Evolutionary conservation across 805 yeast species (phyloP), one percentile per base, ranked within the genome.

Genomic region (Zygotorulaspora chibaensis): DNA sequence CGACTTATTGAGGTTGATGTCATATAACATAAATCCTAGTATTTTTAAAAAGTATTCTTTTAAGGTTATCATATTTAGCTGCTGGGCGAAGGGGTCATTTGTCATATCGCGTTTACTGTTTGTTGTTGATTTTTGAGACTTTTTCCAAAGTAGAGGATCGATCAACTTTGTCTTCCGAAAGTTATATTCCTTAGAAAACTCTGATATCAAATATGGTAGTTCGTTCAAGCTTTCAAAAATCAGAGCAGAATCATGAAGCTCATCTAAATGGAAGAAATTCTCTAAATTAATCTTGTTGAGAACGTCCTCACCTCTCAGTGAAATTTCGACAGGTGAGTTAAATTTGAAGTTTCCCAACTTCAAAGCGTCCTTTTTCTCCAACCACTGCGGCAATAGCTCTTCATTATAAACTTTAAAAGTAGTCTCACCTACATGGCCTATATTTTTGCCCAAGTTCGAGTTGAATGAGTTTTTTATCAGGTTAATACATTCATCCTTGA

Each of bases 311-410:
- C 79, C 80, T 56, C 97, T 73, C 59, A 88, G 71, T 6, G 95
- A 79, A 7, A 78, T 65, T 63, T 91, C 98, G 4, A 90, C 86
- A 0, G 96, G 86, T 0, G 96, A 86, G 62, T 90, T 90, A 53
- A 91, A 76, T 56, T 84, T 81, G 62, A 79, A 68, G 47, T 75
- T 74, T 8, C 67, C 59, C 6, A 67, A 57, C 48, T 76, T 80
- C 52, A 69, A 68, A 2, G 62, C 51, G 29, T 73, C 71, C 91
- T 95, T 87, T 33, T 73, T 70, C 12, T 73, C 70, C 41, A 84
- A 77, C 59, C 89, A 76, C 1, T 66, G 62, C 7, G 70, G 74
- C 40, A 84, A 75, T 44, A 80, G 74, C 2, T 75, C 76, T 1
- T 74, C 65, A 35, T 72, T 75, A 8, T 95, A 91, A 26, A 86